phyloP scores from a whole-genome alignment of 139 green algal genomes.

The Spirogloea muscicola region DNA sequence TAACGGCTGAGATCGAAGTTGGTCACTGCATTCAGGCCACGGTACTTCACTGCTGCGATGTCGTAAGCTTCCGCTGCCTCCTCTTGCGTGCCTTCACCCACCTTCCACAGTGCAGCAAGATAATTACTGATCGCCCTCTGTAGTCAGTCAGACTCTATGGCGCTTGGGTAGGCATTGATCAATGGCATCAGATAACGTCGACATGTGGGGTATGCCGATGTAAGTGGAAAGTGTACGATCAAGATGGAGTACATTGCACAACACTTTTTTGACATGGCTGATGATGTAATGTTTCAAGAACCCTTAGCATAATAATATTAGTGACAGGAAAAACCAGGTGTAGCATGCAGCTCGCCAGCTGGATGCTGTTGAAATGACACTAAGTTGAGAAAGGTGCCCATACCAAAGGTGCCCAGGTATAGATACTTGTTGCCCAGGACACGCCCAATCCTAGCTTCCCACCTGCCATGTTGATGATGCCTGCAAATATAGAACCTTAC shows the following conservation, averaged over 20 bases:
- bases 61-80: conserved; percentile 45
- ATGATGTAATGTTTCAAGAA: background rate
- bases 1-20: conserved; percentile 44
- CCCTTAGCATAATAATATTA: background rate
- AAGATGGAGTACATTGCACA: background rate
- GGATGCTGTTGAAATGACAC: too few species aligned
- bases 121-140: background rate
- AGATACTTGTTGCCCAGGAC: conserved; percentile 61
- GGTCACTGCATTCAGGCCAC: conserved; percentile 38
- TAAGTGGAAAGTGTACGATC: background rate
- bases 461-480: conserved; percentile 60
- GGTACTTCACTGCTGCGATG: conserved; percentile 41
- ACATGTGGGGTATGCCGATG: background rate
- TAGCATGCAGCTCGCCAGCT: too few species aligned
- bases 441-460: conserved; percentile 78
- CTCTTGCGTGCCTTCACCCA: conserved; percentile 18
- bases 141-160: too few species aligned
- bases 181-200: too few species aligned
- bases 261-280: too few species aligned
- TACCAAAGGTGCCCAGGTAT: conserved; percentile 69
- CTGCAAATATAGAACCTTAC: too few species aligned
- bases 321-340: background rate
- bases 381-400: background rate
- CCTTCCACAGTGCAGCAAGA: background rate
- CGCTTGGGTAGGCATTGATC: too few species aligned